Base-by-base conservation (phyloP, 257 asterid species). In the Mentha longifolia region DNA sequence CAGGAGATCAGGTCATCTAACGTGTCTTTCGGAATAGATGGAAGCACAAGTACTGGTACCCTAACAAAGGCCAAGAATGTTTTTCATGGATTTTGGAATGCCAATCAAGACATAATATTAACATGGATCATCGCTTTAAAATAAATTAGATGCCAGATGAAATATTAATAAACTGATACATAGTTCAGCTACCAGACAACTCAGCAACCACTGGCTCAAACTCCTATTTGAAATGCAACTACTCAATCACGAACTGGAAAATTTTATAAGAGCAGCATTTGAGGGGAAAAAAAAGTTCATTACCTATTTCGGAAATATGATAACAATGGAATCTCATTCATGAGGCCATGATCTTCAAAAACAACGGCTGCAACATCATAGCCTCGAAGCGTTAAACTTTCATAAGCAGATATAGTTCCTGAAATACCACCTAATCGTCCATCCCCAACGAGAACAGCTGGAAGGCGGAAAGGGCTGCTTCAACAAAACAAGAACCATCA, bases 351-450 rank as follows among this genome's bases (percentile, higher is more conserved):
- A 66, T 95, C 97, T 84, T 92, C 97, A 74, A 95, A 75, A 65
- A 95, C 82, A 68, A 95, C 84, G 28, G 97, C 98, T 76, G 86
- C 91, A 76, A 92, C 85, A 72, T 95, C 98, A 57, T 89, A 95
- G 57, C 99, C 99, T 46, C 99, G 95, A 66, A 95, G 87, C 81
- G 76, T 89, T 72, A 92, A 70, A 68, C 89, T 88, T 83, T 95
- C 99, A 81, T 89, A 92, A 41, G 97, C 97, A 71, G 99, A 95
- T 76, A 95, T 92, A 39, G 99, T 95, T 81, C 92, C 99, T 6
- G 99, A 92, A 74, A 95, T 92, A 65, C 99, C 99, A 80, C 99
- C 99, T 78, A 92, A 77, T 51, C 87, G 81, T 67, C 99, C 98
- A 88, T 95, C 98, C 61, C 99, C 99, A 16, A 95, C 99, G 68